Percentiles rank a stretch among this genome's conserved stretches.
phyloP scores from a whole-genome alignment of 345 rosid species.

The Populus euphratica region DNA sequence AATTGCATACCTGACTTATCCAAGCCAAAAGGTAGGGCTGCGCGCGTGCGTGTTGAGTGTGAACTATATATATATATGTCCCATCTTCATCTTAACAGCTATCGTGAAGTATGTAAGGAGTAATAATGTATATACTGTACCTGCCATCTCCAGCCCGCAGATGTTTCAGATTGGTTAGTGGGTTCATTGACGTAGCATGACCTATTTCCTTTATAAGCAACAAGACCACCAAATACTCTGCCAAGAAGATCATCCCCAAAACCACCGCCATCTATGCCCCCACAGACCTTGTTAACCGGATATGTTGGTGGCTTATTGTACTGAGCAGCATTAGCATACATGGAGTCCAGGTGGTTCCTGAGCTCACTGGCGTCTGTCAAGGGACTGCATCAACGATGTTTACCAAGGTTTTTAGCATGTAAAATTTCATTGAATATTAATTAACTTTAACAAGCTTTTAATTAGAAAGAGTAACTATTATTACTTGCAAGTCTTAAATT shows the following conservation, averaged over 20 bases:
- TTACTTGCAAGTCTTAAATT: conserved; percentile 66
- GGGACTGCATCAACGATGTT: conserved; percentile 17
- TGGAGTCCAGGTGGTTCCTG: conserved; percentile 14
- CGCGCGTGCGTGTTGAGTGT: too few relatives aligned
- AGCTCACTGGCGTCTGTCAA: conserved; percentile 26
- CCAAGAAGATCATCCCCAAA: conserved; percentile 2
- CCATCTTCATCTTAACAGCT: too few relatives aligned
- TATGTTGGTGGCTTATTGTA: conserved; percentile 32
- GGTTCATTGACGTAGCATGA: conserved; percentile 23
- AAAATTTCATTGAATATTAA: not conserved
- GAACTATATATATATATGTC: too few relatives aligned
- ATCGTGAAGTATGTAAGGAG: too few relatives aligned
- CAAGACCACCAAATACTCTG: conserved; percentile 32
- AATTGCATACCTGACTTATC: too few relatives aligned
- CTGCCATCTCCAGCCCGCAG: conserved; percentile 47
- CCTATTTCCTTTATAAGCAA: conserved; percentile 8
- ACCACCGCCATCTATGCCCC: conserved; percentile 26
- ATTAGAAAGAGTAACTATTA: not conserved
- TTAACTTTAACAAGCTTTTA: not conserved
- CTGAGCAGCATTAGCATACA: conserved; percentile 40
- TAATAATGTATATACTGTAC: conserved; percentile 6
- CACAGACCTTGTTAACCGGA: conserved; percentile 34
- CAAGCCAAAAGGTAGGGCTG: too few relatives aligned
- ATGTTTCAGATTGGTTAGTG: not conserved
- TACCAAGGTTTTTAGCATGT: not conserved